A percentile compares a stretch with the other conserved stretches of the same genome.
Evolutionary conservation across 768 basidiomycete species (phyloP).

Genomic region (Myochromella boudieri): DNA sequence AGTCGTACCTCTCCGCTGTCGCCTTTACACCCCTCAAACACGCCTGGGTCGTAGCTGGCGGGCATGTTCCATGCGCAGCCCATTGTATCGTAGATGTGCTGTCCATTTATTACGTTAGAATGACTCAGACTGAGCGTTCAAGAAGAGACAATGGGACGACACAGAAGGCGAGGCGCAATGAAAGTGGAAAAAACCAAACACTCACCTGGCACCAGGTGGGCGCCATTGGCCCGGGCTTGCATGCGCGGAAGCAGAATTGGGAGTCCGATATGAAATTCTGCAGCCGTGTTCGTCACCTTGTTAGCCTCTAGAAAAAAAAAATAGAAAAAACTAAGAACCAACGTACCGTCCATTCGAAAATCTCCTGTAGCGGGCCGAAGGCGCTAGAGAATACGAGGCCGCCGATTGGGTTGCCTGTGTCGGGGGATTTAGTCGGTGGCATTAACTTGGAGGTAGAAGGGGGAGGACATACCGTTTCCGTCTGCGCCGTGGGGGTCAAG

Average conservation of each 20-base stretch:
- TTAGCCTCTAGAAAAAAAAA: neutral
- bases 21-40: slow-evolving; percentile 51
- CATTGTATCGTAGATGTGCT: slow-evolving; percentile 59
- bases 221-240: slow-evolving; percentile 51
- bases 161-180: neutral
- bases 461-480: slow-evolving; percentile 41
- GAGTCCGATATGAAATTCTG: slow-evolving; percentile 62
- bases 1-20: slow-evolving; percentile 51
- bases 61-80: slow-evolving; percentile 67
- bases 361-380: slow-evolving; percentile 57
- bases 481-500: slow-evolving; percentile 71
- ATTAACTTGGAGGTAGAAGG: neutral
- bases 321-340: neutral
- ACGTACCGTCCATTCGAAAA: slow-evolving; percentile 74
- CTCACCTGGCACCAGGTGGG: slow-evolving; percentile 45
- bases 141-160: neutral
- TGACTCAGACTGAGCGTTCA: neutral
- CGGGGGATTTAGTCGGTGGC: neutral
- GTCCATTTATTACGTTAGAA: neutral
- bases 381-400: slow-evolving; percentile 73
- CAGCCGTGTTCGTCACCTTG: neutral
- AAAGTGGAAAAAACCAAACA: neutral
- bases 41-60: slow-evolving; percentile 41
- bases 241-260: slow-evolving; percentile 74
- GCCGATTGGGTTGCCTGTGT: slow-evolving; percentile 55